phyloP scores from a whole-genome alignment of 2,329 filamentous ascomycete genomes.

The Polytolypa hystricis region DNA sequence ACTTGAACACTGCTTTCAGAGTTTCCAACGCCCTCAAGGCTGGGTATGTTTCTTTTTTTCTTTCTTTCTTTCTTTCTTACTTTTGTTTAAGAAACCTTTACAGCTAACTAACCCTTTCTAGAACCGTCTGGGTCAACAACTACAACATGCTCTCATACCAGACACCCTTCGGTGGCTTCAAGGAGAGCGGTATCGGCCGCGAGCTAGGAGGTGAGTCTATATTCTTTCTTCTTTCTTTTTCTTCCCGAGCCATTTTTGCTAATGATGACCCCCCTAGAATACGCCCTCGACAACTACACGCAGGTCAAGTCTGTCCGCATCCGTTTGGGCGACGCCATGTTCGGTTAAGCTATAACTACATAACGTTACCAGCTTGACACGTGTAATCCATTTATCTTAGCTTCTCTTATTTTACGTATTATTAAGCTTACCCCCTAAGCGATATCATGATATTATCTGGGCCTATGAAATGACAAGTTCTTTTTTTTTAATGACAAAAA shows the following conservation, averaged over 20 bases:
- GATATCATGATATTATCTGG: too few species aligned
- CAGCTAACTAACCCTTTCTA: constrained; percentile 8
- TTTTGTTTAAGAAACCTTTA: constrained; percentile 5
- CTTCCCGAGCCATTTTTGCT: background rate
- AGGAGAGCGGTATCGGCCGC: constrained; percentile 33
- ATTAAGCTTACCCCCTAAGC: too few species aligned
- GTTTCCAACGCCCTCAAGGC: constrained; percentile 60
- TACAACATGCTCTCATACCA: constrained; percentile 65
- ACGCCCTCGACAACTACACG: constrained; percentile 40
- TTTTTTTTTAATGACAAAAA: too few species aligned
- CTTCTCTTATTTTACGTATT: too few species aligned
- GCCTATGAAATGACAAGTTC: too few species aligned
- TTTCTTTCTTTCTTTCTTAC: constrained; percentile 18
- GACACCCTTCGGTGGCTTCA: constrained; percentile 35
- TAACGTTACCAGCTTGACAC: too few species aligned
- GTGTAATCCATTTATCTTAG: too few species aligned
- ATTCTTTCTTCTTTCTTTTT: background rate
- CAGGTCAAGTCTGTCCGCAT: constrained; percentile 39
- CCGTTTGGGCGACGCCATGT: constrained; percentile 34
- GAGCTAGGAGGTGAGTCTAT: constrained; percentile 30
- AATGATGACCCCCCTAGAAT: constrained; percentile 18
- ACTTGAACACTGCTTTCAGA: constrained; percentile 65
- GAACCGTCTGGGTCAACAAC: constrained; percentile 53
- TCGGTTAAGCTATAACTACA: constrained; percentile 31
- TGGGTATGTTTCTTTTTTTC: constrained; percentile 46